These are phyloP conservation scores for Sarcodon aspratus DNA, from an alignment of 768 basidiomycete genomes.

Conservation along the genomic window DNA sequence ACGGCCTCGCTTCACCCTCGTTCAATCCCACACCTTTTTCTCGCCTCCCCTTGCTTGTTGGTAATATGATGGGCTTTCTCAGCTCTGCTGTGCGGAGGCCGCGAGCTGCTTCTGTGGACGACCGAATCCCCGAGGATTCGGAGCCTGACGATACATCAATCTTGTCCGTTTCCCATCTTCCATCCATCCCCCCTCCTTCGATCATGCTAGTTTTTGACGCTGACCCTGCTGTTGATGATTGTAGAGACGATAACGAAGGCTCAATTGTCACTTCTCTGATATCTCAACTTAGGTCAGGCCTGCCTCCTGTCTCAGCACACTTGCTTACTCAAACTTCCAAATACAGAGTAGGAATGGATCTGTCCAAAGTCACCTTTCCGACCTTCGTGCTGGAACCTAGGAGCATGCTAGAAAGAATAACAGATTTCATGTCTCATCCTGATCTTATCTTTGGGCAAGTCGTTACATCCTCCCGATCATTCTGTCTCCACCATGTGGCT, in stretches of 20 bases:
- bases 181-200: constrained; percentile 3
- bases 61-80: constrained; percentile 68
- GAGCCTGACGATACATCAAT: constrained; percentile 87
- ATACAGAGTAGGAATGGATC: constrained; percentile 88
- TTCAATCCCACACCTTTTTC: no score
- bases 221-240: constrained; percentile 12
- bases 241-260: constrained; percentile 87
- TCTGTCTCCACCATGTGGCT: constrained; percentile 1
- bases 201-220: constrained; percentile 15
- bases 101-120: constrained; percentile 47
- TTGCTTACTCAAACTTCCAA: not conserved
- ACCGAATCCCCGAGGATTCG: constrained; percentile 69
- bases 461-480: constrained; percentile 6
- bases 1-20: no score
- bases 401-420: constrained; percentile 96
- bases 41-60: no score
- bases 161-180: constrained; percentile 44
- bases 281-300: constrained; percentile 65
- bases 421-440: constrained; percentile 98
- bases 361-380: constrained; percentile 87
- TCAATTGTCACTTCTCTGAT: constrained; percentile 83
- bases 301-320: constrained; percentile 12
- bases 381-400: constrained; percentile 95
- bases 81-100: constrained; percentile 59
- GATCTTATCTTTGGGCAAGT: constrained; percentile 92